phyloP scores from a whole-genome alignment of 495 filamentous ascomycete species.

The Penicillium malachiteum region DNA sequence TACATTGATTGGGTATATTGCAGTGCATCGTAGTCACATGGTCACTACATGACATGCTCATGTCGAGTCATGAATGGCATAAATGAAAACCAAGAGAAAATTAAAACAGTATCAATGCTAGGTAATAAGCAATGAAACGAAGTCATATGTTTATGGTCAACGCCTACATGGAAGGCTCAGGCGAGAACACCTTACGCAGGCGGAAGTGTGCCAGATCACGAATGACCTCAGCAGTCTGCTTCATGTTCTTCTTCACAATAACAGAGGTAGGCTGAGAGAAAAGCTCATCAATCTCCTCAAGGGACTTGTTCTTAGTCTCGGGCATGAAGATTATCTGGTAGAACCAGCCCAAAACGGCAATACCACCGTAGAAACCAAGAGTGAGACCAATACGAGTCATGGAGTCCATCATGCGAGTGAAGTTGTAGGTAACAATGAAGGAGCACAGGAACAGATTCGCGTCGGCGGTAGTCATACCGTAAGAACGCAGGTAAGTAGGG shows the following conservation, averaged over 20 bases:
- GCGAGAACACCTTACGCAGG: constrained; percentile 37
- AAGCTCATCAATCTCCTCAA: constrained; percentile 61
- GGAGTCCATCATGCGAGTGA: constrained; percentile 55
- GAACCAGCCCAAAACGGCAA: constrained; percentile 56
- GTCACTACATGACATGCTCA: constrained; percentile 11
- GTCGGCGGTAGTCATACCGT: constrained; percentile 59
- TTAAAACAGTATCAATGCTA: neutral
- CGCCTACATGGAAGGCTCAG: constrained; percentile 17
- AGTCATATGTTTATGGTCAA: neutral
- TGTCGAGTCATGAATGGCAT: constrained; percentile 5
- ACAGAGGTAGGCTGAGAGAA: constrained; percentile 56
- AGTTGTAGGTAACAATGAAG: constrained; percentile 66
- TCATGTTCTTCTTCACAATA: constrained; percentile 51
- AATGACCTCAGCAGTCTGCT: constrained; percentile 36
- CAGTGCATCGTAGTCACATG: constrained; percentile 8
- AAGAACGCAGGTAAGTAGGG: constrained; percentile 58
- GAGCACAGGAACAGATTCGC: constrained; percentile 58
- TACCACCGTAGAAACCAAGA: constrained; percentile 61
- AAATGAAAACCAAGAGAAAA: neutral
- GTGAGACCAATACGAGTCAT: constrained; percentile 57
- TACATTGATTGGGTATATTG: constrained; percentile 17
- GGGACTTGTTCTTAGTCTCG: constrained; percentile 62
- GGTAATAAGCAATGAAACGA: neutral
- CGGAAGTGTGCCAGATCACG: constrained; percentile 31
- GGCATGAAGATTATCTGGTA: constrained; percentile 64